Evolutionary conservation across 139 green algal genomes (phyloP), one percentile per base, ranked within the genome.

Genomic region (Chlorella sp.): DNA sequence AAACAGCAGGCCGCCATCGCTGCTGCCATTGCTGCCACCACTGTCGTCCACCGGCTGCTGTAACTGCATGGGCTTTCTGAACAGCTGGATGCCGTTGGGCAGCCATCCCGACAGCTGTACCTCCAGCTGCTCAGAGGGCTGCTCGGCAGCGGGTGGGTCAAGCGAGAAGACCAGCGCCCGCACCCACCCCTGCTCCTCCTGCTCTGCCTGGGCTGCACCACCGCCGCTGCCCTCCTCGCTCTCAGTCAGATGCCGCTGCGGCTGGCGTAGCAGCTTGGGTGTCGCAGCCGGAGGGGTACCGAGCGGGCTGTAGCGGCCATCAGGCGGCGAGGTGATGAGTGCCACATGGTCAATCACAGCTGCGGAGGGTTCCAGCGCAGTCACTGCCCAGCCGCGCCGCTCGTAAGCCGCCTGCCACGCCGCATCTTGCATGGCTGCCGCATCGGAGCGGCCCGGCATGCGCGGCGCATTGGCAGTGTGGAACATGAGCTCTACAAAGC

Each of bases 401-500:
- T 38, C 28, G 39, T 84, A 87, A 6, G 65, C 68, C 55, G 34
- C 70, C 47, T 34, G 57, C 86, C 86, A 89, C 28, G 30, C 72
- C 72, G 62, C 78, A 73, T 86, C 47, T 1, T 18, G 23, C 32
- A 44, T 57, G 9, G 81, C 81, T 4, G 68, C 68, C 17, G 68
- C 81, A 30, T 85, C 81, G 0, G 81, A 44, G 38, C 80, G 34
- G 23, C 47, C 4, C 1, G 64, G 76, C 79, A 62, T 72, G 78
- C 26, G 17, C 28, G 88, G 85, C 15, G 78, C 73, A 47, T 38
- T 65, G 34, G 85, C 72, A 17, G 85, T 88, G 63, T 87, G 79
- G 64, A 95, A 86, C 34, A 83, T 79, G 16, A 95, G 74, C 69
- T 95, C 92, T 23, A 57, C 41, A 57, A 95, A 95, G 39, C 88